Evolutionary conservation across 371 early-diverging fungal species (phyloP), one percentile per base, ranked within the genome.

Genomic region (Mortierella sp.): DNA sequence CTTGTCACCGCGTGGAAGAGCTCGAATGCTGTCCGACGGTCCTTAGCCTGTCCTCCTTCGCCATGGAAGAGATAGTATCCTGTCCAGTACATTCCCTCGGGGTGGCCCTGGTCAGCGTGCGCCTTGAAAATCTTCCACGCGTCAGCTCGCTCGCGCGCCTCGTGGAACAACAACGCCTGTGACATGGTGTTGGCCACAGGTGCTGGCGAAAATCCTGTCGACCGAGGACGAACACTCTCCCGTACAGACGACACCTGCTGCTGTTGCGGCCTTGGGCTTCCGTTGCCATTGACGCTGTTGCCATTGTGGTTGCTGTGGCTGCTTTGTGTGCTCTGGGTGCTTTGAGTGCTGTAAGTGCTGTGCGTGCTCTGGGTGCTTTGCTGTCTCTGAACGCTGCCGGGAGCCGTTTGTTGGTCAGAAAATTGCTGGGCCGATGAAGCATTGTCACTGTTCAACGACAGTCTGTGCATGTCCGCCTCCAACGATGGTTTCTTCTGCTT

Each of bases 1-100:
- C 37, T 8, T 21, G 84, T 80, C 69, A 83, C 77, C 3, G 70
- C 61, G n/a, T 48, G 74, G 73, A 83, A 83, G 1, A 80, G 72
- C 48, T 75, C 75, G 44, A 83, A 83, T 21, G 84, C 84, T 31
- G 40, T 67, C n/a, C 14, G 55, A 5, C 72, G 59, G 53, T 83
- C 57, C 70, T 80, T 50, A 11, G 16, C 24, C 46, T 83, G 84
- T 10, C 84, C 84, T 0, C 84, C 84, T 40, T 83, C 80, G 16
- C 84, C 84, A 59, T 83, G 84, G 84, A 83, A 83, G 51, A 77
- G 24, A 34, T 83, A 83, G 54, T 83, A 83, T 3, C 74, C 84
- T 14, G 80, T 77, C 84, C 84, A 83, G 69, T 83, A 83, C 80
- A 83, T 80, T 37, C 80, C 84, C 69, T 83, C 80, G 1, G 80